Percentiles rank a stretch among this genome's conserved stretches.
phyloP scores from a whole-genome alignment of 495 filamentous ascomycete species.

The Astrocystis sublimbata region DNA sequence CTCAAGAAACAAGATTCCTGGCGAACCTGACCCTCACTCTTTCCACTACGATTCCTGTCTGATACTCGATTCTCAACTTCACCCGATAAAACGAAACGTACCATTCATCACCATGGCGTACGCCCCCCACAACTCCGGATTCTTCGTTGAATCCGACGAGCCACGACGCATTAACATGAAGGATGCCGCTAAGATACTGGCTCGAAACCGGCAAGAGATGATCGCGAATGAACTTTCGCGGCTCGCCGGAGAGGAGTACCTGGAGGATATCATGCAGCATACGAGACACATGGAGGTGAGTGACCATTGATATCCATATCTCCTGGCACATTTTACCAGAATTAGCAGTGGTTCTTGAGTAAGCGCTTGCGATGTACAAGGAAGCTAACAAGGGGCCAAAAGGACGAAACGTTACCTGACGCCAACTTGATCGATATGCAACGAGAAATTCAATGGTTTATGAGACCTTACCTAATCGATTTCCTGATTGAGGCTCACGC shows the following conservation, averaged over 20 bases:
- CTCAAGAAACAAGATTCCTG: slow-evolving; percentile 45
- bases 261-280: slow-evolving; percentile 87
- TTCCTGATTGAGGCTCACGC: slow-evolving; percentile 97
- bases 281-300: slow-evolving; percentile 94
- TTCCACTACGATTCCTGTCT: slow-evolving; percentile 30
- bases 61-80: slow-evolving; percentile 18
- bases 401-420: slow-evolving; percentile 90
- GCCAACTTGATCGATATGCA: slow-evolving; percentile 98
- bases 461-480: slow-evolving; percentile 97
- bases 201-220: slow-evolving; percentile 73
- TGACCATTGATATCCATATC: slow-evolving; percentile 6
- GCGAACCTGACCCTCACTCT: slow-evolving; percentile 54
- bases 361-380: not conserved
- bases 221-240: slow-evolving; percentile 87
- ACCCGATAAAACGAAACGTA: slow-evolving; percentile 23
- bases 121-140: slow-evolving; percentile 61
- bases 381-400: slow-evolving; percentile 16
- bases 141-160: slow-evolving; percentile 85
- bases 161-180: slow-evolving; percentile 56
- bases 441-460: slow-evolving; percentile 99
- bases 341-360: not conserved
- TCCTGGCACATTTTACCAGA: not conserved
- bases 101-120: slow-evolving; percentile 71
- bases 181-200: slow-evolving; percentile 72
- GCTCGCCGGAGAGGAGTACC: slow-evolving; percentile 80